Conservation (phyloP, 306 rosid genomes). For the Pterocarpus macrocarpus region DNA sequence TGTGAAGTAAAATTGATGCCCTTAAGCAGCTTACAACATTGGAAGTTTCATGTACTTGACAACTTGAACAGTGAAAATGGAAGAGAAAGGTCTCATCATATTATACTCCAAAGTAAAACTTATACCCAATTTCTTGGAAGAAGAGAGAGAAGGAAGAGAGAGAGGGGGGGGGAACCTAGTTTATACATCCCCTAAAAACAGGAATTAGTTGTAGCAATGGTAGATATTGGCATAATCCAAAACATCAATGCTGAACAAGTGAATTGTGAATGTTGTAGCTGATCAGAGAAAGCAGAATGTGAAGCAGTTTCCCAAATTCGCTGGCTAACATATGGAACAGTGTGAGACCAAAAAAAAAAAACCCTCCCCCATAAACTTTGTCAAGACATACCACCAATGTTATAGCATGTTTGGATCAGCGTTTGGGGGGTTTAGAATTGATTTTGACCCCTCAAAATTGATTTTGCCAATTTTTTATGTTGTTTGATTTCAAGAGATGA, state of each 20-base stretch:
- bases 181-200: slow-evolving; percentile 11
- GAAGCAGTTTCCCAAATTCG: slow-evolving; percentile 22
- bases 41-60: not conserved
- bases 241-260: slow-evolving; percentile 21
- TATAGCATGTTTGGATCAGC: too few species aligned
- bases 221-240: slow-evolving; percentile 31
- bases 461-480: too few species aligned
- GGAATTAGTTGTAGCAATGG: slow-evolving; percentile 10
- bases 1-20: slow-evolving; percentile 1
- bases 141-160: not conserved
- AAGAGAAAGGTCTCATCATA: slow-evolving; percentile 27
- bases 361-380: not conserved
- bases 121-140: not conserved
- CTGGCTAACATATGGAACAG: slow-evolving; percentile 8
- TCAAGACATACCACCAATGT: slow-evolving; percentile 12
- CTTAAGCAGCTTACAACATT: not conserved
- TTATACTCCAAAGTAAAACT: slow-evolving; percentile 16
- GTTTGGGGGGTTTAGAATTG: too few species aligned
- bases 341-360: not conserved
- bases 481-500: too few species aligned
- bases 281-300: slow-evolving; percentile 23
- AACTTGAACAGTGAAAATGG: slow-evolving; percentile 36
- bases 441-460: too few species aligned
- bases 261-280: slow-evolving; percentile 25
- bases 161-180: not conserved